phyloP scores from a whole-genome alignment of 768 basidiomycete species.

The Melanogaster broomeanus region DNA sequence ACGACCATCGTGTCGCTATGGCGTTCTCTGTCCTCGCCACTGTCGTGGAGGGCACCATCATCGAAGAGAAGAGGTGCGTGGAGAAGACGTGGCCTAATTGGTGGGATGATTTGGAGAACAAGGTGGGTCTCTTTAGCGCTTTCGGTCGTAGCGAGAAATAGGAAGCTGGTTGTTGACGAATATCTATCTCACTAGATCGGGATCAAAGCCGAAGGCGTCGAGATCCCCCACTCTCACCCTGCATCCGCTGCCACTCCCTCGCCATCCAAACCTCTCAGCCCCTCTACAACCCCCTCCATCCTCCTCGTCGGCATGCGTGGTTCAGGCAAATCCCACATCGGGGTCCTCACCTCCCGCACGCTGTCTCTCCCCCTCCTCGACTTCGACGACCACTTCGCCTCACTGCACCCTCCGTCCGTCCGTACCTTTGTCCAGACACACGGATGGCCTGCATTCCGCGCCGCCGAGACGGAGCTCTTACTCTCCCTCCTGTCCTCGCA shows the following conservation, averaged over 20 bases:
- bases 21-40: constrained; percentile 89
- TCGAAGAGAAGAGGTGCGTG: constrained; percentile 97
- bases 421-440: constrained; percentile 76
- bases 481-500: constrained; percentile 62
- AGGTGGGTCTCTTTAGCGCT: constrained; percentile 48
- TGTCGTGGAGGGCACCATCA: constrained; percentile 68
- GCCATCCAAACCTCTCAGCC: constrained; percentile 6
- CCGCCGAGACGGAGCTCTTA: constrained; percentile 71
- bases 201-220: constrained; percentile 82
- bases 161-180: no score
- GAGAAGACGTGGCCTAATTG: constrained; percentile 99
- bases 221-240: constrained; percentile 48
- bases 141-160: background rate
- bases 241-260: constrained; percentile 45
- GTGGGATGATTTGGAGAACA: constrained; percentile 98
- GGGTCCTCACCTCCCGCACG: constrained; percentile 69
- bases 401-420: constrained; percentile 59
- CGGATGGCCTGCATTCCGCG: constrained; percentile 91
- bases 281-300: constrained; percentile 54
- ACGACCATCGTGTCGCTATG: constrained; percentile 99
- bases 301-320: constrained; percentile 96
- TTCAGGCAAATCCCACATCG: constrained; percentile 91
- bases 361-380: constrained; percentile 80
- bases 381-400: constrained; percentile 79
- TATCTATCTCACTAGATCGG: constrained; percentile 68